Evolutionary conservation across 2,329 filamentous ascomycete genomes (phyloP), one percentile per base, ranked within the genome.

Genomic region (Ustilaginoidea virens): DNA sequence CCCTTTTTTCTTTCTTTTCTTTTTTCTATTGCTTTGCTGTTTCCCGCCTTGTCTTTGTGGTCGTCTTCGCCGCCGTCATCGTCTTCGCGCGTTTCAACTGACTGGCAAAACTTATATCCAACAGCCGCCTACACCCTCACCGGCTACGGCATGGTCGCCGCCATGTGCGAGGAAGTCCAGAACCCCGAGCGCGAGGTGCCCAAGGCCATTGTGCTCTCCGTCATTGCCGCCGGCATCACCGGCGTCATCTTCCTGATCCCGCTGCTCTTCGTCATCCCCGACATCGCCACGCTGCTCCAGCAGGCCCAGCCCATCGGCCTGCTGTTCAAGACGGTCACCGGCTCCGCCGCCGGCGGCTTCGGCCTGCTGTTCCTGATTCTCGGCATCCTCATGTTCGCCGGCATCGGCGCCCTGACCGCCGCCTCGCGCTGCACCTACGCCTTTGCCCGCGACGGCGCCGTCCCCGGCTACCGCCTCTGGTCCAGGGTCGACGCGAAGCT

Each of bases 351-450:
- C 5, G 80, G 78, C 15, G 80, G 80, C 1, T 83, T 87, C 38
- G 78, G 74, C 0, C 60, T 86, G 5, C 61, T 85, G 10, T 79
- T 86, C 50, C 56, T 86, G 3, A 72, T 87, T 39, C 62, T 86
- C 15, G 78, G 79, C 2, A 82, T 87, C 41, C 61, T 79, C 34
- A 63, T 86, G 47, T 83, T 86, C 43, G 78, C 80, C 1, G 80
- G 80, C 13, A 72, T 78, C 19, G 79, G 78, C 5, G 74, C 79
- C 2, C 56, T 85, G 13, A 86, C 80, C 0, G 80, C 80, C 2
- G 72, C 80, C 3, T 76, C 70, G 29, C 66, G 79, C 15, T 81
- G 76, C 56, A 80, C 75, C 1, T 83, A 80, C 42, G 77, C 79
- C 9, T 83, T 83, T 47, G 75, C 78, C 2, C 65, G 78, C 25